Evolutionary conservation across 2,329 filamentous ascomycete genomes (phyloP).

Genomic region (Aspergillus ochraceoroseus): DNA sequence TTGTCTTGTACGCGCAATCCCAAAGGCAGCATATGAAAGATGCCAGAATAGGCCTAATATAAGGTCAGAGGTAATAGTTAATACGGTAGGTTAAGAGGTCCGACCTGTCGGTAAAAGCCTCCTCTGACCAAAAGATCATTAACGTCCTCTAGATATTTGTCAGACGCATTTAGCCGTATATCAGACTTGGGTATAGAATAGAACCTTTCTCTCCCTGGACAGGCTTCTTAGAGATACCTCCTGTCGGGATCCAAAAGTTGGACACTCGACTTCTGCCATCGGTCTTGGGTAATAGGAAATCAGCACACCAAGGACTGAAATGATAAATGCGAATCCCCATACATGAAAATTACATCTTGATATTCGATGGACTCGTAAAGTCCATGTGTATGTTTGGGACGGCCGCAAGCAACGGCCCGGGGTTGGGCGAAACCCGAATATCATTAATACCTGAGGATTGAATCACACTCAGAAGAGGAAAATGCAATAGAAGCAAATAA

Average conservation of each 20-base stretch:
- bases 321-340: constrained; percentile 15
- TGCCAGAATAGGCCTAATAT: constrained; percentile 69
- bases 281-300: constrained; percentile 36
- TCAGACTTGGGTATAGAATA: background rate
- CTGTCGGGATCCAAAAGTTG: constrained; percentile 72
- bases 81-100: constrained; percentile 1
- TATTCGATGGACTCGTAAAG: constrained; percentile 18
- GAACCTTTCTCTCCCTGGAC: constrained; percentile 47
- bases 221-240: constrained; percentile 56
- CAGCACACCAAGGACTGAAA: background rate
- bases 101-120: constrained; percentile 68
- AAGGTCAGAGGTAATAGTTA: constrained; percentile 3
- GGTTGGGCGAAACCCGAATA: constrained; percentile 24
- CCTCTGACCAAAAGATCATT: constrained; percentile 64
- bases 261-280: constrained; percentile 62
- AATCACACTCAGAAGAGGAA: background rate
- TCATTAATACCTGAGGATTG: constrained; percentile 22
- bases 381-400: constrained; percentile 26
- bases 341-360: constrained; percentile 36
- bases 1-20: constrained; percentile 85
- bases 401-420: constrained; percentile 25
- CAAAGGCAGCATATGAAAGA: constrained; percentile 87
- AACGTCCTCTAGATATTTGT: constrained; percentile 48
- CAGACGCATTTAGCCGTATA: background rate
- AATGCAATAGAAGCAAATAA: background rate